These are phyloP conservation scores for Syzygium aqueum DNA, from an alignment of 345 rosid genomes.

Conservation along the genomic window DNA sequence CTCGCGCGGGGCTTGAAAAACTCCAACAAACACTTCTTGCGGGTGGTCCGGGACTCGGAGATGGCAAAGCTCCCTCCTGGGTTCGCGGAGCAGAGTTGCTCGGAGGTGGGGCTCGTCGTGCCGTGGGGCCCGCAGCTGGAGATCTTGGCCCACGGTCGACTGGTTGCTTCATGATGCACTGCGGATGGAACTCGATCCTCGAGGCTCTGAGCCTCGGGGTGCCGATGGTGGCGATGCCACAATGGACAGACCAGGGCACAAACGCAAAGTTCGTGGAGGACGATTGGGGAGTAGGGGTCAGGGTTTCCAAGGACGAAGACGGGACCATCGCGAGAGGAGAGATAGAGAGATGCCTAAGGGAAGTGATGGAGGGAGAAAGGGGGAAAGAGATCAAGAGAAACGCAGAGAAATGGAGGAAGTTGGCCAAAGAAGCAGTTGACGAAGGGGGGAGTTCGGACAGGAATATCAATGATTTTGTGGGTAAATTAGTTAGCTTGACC, in stretches of 20 bases:
- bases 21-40: slow-evolving; percentile 8
- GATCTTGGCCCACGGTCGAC: slow-evolving; percentile 14
- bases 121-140: slow-evolving; percentile 21
- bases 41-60: slow-evolving; percentile 14
- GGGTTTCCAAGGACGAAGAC: slow-evolving; percentile 2
- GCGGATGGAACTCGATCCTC: slow-evolving; percentile 19
- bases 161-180: slow-evolving; percentile 29
- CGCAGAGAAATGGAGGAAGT: slow-evolving; percentile 25
- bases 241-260: slow-evolving; percentile 27
- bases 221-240: slow-evolving; percentile 31
- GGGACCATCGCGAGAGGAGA: slow-evolving; percentile 8
- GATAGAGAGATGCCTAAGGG: slow-evolving; percentile 7
- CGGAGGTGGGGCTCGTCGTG: slow-evolving; percentile 6
- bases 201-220: slow-evolving; percentile 32
- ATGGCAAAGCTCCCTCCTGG: slow-evolving; percentile 2
- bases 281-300: slow-evolving; percentile 20
- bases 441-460: slow-evolving; percentile 24
- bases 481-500: neutral
- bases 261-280: slow-evolving; percentile 16
- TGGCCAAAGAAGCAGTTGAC: slow-evolving; percentile 12
- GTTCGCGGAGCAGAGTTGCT: neutral
- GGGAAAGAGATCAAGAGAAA: slow-evolving; percentile 13
- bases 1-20: slow-evolving; percentile 7
- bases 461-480: slow-evolving; percentile 14
- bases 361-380: slow-evolving; percentile 20